Conservation (phyloP, 768 basidiomycete species). For the Hypsizygus marmoreus region DNA sequence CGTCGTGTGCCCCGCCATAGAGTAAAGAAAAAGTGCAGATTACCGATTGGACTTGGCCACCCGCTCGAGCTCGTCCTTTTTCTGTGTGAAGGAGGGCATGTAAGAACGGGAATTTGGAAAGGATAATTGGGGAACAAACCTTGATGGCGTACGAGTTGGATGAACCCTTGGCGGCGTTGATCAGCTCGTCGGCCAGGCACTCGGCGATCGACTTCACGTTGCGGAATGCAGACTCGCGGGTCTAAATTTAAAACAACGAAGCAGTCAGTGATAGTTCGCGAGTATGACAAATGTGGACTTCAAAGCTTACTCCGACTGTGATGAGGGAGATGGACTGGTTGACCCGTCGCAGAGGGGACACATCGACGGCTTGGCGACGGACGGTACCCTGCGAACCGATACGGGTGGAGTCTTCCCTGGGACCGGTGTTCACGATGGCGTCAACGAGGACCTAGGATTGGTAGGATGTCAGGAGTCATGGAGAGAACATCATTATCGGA, state of each 20-base stretch:
- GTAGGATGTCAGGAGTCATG: neutral
- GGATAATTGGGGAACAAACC: constrained; percentile 44
- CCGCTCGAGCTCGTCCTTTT: constrained; percentile 99
- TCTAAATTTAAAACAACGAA: constrained; percentile 59
- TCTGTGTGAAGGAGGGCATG: constrained; percentile 45
- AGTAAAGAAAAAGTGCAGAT: constrained; percentile 35
- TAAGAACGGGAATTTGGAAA: neutral
- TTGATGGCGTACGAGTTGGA: constrained; percentile 99
- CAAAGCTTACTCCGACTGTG: constrained; percentile 83
- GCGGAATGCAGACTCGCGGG: constrained; percentile 99
- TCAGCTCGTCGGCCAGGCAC: constrained; percentile 98
- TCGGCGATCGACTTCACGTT: constrained; percentile 99
- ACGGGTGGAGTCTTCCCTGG: constrained; percentile 99
- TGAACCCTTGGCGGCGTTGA: constrained; percentile 99
- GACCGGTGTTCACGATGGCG: constrained; percentile 99
- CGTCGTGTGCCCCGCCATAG: constrained; percentile 11
- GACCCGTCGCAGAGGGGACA: constrained; percentile 95
- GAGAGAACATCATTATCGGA: neutral
- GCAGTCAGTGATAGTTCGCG: neutral
- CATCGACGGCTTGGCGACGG: constrained; percentile 99
- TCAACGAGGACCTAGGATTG: constrained; percentile 88
- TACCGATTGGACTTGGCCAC: constrained; percentile 99
- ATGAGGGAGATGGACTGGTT: constrained; percentile 97
- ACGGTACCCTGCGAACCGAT: constrained; percentile 99
- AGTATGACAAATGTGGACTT: neutral